A percentile compares a stretch with the other conserved stretches of the same genome.
These are phyloP conservation scores for Tylopilus vinaceipallidus DNA, from an alignment of 768 basidiomycete species.

Conservation along the genomic window DNA sequence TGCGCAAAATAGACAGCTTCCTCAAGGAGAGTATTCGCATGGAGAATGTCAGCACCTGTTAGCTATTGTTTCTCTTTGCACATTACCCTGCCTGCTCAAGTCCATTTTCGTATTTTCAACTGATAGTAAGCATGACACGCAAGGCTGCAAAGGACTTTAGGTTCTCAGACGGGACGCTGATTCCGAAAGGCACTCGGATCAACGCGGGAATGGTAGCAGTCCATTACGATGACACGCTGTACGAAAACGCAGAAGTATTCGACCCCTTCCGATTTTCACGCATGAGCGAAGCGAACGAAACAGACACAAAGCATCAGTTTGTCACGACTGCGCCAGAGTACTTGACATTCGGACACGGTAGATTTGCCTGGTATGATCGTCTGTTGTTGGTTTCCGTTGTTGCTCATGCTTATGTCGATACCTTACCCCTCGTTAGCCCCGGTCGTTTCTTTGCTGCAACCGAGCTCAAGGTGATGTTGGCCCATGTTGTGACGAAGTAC, in stretches of 20 bases:
- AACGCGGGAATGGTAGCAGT: not conserved
- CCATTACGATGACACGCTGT: constrained; percentile 19
- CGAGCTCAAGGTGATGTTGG: not conserved
- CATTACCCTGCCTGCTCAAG: too few relatives aligned
- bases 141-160: constrained; percentile 29
- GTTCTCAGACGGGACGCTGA: constrained; percentile 36
- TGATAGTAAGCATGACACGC: constrained; percentile 30
- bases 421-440: not conserved
- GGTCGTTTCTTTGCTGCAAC: not conserved
- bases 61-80: too few relatives aligned
- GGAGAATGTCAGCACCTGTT: too few relatives aligned
- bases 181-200: constrained; percentile 30
- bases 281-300: not conserved
- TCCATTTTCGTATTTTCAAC: not conserved
- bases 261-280: not conserved
- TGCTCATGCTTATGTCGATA: not conserved
- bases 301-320: not conserved
- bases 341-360: not conserved
- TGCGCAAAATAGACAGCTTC: too few relatives aligned
- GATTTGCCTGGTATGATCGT: not conserved
- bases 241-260: constrained; percentile 32
- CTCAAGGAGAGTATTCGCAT: too few relatives aligned
- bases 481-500: not conserved
- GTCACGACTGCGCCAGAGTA: not conserved
- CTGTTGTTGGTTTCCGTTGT: not conserved